These are phyloP conservation scores for Acarospora socialis DNA, from an alignment of 2,329 filamentous ascomycete genomes.

Conservation along the genomic window DNA sequence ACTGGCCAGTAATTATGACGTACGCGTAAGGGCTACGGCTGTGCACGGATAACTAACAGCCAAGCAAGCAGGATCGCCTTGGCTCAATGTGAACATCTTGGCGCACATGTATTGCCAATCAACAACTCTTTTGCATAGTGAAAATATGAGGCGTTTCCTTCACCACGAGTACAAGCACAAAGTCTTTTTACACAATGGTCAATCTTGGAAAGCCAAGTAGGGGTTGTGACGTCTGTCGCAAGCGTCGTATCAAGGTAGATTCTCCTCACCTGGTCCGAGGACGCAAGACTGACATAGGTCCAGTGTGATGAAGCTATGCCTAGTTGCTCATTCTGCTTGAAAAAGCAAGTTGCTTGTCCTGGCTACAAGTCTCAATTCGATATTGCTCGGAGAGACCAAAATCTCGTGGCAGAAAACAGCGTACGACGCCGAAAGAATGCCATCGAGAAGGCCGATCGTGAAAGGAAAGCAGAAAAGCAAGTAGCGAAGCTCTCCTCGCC, in stretches of 20 bases:
- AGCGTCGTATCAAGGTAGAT: constrained; percentile 9
- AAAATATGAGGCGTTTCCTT: too few species aligned
- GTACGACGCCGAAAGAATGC: constrained; percentile 4
- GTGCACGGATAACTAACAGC: too few species aligned
- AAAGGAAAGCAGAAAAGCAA: background rate
- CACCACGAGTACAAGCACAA: too few species aligned
- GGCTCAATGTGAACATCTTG: too few species aligned
- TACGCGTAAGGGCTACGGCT: too few species aligned
- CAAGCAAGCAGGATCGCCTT: too few species aligned
- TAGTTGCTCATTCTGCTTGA: constrained; percentile 8
- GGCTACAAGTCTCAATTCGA: constrained; percentile 9
- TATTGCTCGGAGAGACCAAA: constrained; percentile 10
- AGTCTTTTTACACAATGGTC: constrained; percentile 5
- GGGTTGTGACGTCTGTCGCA: constrained; percentile 9
- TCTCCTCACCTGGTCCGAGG: too few species aligned
- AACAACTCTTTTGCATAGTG: too few species aligned
- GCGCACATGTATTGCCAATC: too few species aligned
- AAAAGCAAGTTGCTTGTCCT: constrained; percentile 7
- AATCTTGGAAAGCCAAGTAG: constrained; percentile 6
- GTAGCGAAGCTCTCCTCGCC: background rate
- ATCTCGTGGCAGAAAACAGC: constrained; percentile 5
- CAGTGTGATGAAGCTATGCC: constrained; percentile 9
- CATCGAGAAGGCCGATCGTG: constrained; percentile 1
- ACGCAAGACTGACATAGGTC: constrained; percentile 3
- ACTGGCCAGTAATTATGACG: too few species aligned